Evolutionary conservation across 2,329 filamentous ascomycete genomes (phyloP).

Genomic region (Beauveria sp.): DNA sequence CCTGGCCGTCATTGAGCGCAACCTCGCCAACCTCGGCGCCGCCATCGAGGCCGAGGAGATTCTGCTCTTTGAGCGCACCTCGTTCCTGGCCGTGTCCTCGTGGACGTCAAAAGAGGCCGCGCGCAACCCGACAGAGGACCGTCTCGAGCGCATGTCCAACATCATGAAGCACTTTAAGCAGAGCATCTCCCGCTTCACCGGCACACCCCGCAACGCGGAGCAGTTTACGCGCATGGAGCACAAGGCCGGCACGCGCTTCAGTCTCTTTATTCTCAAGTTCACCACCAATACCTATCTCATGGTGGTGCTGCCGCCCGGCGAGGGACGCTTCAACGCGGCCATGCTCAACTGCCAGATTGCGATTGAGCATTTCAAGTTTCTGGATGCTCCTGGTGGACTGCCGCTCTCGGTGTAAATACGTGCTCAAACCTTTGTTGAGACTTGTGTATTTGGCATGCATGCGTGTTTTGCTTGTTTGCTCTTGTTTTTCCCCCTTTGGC

Average conservation of each 20-base stretch:
- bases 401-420: slow-evolving; percentile 3
- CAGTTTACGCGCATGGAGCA: slow-evolving; percentile 77
- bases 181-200: slow-evolving; percentile 65
- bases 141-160: slow-evolving; percentile 88
- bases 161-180: slow-evolving; percentile 99
- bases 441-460: not conserved
- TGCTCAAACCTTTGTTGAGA: not conserved
- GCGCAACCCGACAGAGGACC: slow-evolving; percentile 81
- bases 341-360: slow-evolving; percentile 86
- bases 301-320: slow-evolving; percentile 82
- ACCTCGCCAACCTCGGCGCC: slow-evolving; percentile 73
- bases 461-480: not conserved
- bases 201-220: slow-evolving; percentile 71
- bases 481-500: not conserved
- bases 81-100: slow-evolving; percentile 91
- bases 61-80: slow-evolving; percentile 89
- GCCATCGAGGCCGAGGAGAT: slow-evolving; percentile 91
- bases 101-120: slow-evolving; percentile 71
- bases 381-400: slow-evolving; percentile 41
- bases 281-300: slow-evolving; percentile 98
- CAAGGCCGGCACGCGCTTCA: slow-evolving; percentile 70
- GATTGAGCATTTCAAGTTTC: slow-evolving; percentile 67
- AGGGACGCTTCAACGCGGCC: slow-evolving; percentile 84
- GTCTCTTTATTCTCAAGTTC: slow-evolving; percentile 89
- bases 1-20: slow-evolving; percentile 75